Conservation (phyloP, 2,329 filamentous ascomycete genomes). For the Aspergillus alliaceus region DNA sequence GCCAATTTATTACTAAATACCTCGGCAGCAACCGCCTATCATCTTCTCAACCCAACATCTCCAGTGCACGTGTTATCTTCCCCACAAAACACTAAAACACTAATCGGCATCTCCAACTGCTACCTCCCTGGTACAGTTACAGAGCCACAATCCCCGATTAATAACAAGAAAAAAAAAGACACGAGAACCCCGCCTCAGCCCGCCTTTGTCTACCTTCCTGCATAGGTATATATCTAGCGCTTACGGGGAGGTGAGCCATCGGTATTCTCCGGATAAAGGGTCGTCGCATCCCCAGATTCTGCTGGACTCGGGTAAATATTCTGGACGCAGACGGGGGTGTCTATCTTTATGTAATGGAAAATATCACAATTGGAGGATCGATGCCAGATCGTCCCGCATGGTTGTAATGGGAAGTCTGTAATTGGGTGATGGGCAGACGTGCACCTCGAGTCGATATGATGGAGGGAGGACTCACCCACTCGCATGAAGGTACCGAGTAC, state of each 20-base stretch:
- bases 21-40: background rate
- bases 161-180: background rate
- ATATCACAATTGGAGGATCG: background rate
- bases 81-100: background rate
- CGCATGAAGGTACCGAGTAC: background rate
- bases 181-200: background rate
- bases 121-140: background rate
- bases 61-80: background rate
- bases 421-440: background rate
- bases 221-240: background rate
- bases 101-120: background rate
- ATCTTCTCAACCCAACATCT: background rate
- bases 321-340: constrained; percentile 16
- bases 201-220: background rate
- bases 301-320: constrained; percentile 16
- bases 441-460: background rate
- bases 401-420: background rate
- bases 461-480: background rate
- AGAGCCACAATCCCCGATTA: background rate
- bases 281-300: background rate
- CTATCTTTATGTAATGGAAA: background rate
- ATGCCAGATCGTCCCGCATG: background rate
- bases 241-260: background rate
- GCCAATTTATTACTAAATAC: background rate
- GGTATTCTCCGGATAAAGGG: constrained; percentile 1